Conservation (phyloP, 2,329 filamentous ascomycete genomes). For the Grosmannia penicillata region DNA sequence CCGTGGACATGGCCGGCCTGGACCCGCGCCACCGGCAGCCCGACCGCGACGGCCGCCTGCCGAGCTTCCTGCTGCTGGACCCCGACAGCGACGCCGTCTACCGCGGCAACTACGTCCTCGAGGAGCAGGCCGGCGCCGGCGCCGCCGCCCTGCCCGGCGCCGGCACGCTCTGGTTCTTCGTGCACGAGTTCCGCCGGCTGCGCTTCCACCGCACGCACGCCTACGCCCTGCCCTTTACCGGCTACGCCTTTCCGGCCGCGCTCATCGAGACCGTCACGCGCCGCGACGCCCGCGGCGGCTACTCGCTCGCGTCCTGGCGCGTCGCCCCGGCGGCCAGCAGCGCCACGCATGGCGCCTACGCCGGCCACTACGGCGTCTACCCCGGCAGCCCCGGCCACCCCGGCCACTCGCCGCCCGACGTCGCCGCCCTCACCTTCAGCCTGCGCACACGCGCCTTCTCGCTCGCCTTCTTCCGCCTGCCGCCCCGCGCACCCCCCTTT, state of each 20-base stretch:
- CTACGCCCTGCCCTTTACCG: constrained; percentile 2
- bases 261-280: constrained; percentile 6
- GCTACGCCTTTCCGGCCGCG: constrained; percentile 1
- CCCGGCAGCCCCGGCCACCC: no score
- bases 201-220: constrained; percentile 5
- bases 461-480: constrained; percentile 5
- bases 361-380: no score
- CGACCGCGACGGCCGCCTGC: constrained; percentile 7
- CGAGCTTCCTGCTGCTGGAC: constrained; percentile 8
- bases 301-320: constrained; percentile 7
- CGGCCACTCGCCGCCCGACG: no score
- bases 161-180: constrained; percentile 4
- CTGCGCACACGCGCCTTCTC: constrained; percentile 7
- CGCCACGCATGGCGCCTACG: no score
- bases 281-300: constrained; percentile 5
- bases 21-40: constrained; percentile 5
- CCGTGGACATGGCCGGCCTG: constrained; percentile 5
- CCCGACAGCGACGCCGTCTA: constrained; percentile 6
- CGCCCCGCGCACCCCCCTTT: constrained; percentile 1
- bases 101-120: constrained; percentile 4
- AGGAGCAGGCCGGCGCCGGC: background rate
- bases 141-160: background rate
- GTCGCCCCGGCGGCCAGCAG: background rate
- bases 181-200: constrained; percentile 7
- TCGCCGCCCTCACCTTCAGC: constrained; percentile 9